Conservation (phyloP, 2,329 filamentous ascomycete genomes). For the Aspergillus sp. region DNA sequence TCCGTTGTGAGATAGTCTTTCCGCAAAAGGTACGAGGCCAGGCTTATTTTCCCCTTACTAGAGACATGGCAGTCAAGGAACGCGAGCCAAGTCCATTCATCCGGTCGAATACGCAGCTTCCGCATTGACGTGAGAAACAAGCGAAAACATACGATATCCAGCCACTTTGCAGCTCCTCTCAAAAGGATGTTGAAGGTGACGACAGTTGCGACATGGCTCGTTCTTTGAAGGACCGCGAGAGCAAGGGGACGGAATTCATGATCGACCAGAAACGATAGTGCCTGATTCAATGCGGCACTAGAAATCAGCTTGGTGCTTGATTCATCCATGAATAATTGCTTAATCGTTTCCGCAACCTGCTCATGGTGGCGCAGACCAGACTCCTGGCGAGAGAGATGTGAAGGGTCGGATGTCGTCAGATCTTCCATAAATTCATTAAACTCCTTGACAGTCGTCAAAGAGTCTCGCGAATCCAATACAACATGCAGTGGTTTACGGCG, state of each 20-base stretch:
- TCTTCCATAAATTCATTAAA: conserved; percentile 33
- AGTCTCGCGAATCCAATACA: neutral
- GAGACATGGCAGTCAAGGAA: conserved; percentile 25
- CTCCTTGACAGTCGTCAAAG: conserved; percentile 18
- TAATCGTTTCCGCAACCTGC: conserved; percentile 16
- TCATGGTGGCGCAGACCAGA: conserved; percentile 6
- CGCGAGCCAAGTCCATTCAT: conserved; percentile 35
- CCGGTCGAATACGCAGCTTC: conserved; percentile 27
- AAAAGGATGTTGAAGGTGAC: conserved; percentile 40
- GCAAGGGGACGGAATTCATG: conserved; percentile 22
- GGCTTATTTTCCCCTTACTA: conserved; percentile 16
- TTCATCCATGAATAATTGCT: conserved; percentile 24
- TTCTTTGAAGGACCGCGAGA: conserved; percentile 24
- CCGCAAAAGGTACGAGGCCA: conserved; percentile 24
- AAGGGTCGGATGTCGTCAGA: conserved; percentile 19
- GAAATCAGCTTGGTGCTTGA: conserved; percentile 24
- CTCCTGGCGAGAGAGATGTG: conserved; percentile 3
- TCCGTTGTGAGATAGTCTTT: conserved; percentile 19
- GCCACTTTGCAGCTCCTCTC: conserved; percentile 24
- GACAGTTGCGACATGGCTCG: conserved; percentile 27
- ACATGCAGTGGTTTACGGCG: neutral
- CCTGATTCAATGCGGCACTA: conserved; percentile 32
- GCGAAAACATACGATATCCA: conserved; percentile 32
- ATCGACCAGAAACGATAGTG: conserved; percentile 30
- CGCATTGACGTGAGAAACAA: conserved; percentile 32